These are phyloP conservation scores for Areca catechu DNA, from an alignment of 176 grass and related monocot genomes.

Conservation along the genomic window DNA sequence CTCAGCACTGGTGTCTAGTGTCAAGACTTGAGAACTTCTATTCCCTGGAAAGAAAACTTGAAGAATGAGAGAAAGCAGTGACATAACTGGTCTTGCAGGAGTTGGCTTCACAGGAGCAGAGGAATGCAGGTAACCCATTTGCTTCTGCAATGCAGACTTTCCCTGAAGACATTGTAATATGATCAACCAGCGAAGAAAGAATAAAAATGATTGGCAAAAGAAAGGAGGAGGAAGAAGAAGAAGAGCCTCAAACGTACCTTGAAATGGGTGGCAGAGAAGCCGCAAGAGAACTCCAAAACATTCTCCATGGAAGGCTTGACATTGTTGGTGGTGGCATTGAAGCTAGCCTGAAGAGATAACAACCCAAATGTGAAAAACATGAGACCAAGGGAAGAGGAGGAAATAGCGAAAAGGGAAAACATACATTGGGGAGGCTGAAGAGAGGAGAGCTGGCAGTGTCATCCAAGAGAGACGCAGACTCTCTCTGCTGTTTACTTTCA, in stretches of 20 bases:
- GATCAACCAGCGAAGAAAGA: background rate
- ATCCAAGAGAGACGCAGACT: constrained; percentile 49
- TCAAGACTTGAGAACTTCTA: background rate
- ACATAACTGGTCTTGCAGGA: constrained; percentile 47
- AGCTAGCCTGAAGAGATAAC: background rate
- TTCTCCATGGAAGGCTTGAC: constrained; percentile 13
- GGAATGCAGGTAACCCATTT: constrained; percentile 49
- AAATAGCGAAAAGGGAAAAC: background rate
- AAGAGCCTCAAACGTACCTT: constrained; percentile 8
- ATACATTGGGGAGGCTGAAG: constrained; percentile 36
- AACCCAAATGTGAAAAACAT: background rate
- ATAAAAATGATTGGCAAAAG: background rate
- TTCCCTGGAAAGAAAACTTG: background rate
- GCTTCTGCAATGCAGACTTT: constrained; percentile 20
- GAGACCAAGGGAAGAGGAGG: background rate
- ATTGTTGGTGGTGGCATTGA: background rate
- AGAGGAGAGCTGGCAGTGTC: constrained; percentile 92
- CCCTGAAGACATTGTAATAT: constrained; percentile 17
- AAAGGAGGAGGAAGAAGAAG: background rate
- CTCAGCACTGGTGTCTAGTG: too few species aligned
- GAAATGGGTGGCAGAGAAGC: constrained; percentile 33
- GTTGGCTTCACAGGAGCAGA: constrained; percentile 33
- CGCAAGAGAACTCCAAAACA: constrained; percentile 35
- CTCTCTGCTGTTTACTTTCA: constrained; percentile 26
- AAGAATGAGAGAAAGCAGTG: background rate